Evolutionary conservation across 1,284 basidiomycete species (phyloP), one percentile per base, ranked within the genome.

Genomic region (Heliocybe sulcata): DNA sequence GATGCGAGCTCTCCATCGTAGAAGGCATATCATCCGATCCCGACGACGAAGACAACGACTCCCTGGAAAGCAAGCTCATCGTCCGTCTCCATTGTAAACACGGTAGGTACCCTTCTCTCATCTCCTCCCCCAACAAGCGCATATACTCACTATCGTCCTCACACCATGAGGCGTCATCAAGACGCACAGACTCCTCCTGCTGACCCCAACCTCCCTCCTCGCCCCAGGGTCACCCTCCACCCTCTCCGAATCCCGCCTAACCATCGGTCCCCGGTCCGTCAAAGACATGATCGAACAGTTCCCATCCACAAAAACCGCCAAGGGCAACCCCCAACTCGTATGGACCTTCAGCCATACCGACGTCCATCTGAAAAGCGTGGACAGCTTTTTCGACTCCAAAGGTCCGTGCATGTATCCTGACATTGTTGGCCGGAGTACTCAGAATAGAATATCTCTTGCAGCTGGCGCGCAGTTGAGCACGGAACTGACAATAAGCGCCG

Each of bases 271-370:
- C 19, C 79, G 78, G 59, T 77, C 81, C 3, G 67, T 92, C 49
- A 83, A 77, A 64, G 86, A 89, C 61, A 81, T 92, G 65, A 77
- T 90, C n/a, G 89, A 91, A 47, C 88, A 90, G 64, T 92, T 92
- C 58, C 81, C 86, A 0, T 69, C 78, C 20, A 70, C 79, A 8
- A 82, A 77, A 60, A 65, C 19, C 20, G 45, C 71, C 26, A 87
- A 83, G 63, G 78, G 74, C 20, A 89, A 92, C 61, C 85, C 87
- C 20, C 85, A 89, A 62, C 75, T 92, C 10, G 77, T 87, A 2
- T 92, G 90, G 89, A 80, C 71, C 27, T 91, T 92, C 63, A 77
- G 73, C 20, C 77, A 82, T 38, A 68, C 72, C 0, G 84, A 90
- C 49, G 82, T 92, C 1, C 72, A 76, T 29, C 75, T 92, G 26